Percentiles rank a stretch among this genome's conserved stretches.
These are phyloP conservation scores for Ganoderma lucidum DNA, from an alignment of 1,284 basidiomycete species.

Conservation along the genomic window DNA sequence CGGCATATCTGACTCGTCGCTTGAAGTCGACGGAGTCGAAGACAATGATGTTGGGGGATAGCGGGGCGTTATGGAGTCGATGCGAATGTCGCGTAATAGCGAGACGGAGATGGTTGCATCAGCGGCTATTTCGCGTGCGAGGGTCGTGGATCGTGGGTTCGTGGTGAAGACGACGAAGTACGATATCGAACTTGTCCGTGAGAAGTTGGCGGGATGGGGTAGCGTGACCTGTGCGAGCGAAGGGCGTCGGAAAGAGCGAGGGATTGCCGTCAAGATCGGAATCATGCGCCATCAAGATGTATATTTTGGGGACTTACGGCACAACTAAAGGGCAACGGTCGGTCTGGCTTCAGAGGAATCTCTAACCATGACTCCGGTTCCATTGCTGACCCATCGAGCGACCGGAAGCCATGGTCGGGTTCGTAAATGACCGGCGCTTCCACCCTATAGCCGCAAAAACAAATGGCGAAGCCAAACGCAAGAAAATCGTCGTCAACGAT, in stretches of 20 bases:
- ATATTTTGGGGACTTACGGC: slow-evolving; percentile 52
- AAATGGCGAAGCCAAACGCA: slow-evolving; percentile 9
- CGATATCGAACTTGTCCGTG: slow-evolving; percentile 63
- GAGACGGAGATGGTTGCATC: slow-evolving; percentile 74
- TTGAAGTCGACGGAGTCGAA: slow-evolving; percentile 55
- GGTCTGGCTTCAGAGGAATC: slow-evolving; percentile 67
- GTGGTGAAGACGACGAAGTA: slow-evolving; percentile 79
- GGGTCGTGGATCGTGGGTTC: slow-evolving; percentile 55
- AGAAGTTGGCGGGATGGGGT: slow-evolving; percentile 64
- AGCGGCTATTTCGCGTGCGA: slow-evolving; percentile 69
- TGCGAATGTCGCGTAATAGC: slow-evolving; percentile 62
- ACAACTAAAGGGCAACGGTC: slow-evolving; percentile 68
- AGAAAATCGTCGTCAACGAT: not conserved
- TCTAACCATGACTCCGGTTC: slow-evolving; percentile 68
- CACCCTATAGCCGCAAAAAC: slow-evolving; percentile 49
- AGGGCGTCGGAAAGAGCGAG: slow-evolving; percentile 5
- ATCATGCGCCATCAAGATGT: not conserved
- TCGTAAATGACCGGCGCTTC: slow-evolving; percentile 70
- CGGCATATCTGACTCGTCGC: slow-evolving; percentile 56
- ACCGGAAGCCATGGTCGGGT: slow-evolving; percentile 66
- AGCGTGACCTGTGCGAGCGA: slow-evolving; percentile 59
- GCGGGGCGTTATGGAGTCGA: slow-evolving; percentile 44
- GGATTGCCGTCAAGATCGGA: slow-evolving; percentile 11
- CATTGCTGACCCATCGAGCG: slow-evolving; percentile 54
- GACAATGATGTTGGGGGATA: slow-evolving; percentile 41